phyloP scores from a whole-genome alignment of 441 rosid species.

The Pelargonium myrrhifolium region DNA sequence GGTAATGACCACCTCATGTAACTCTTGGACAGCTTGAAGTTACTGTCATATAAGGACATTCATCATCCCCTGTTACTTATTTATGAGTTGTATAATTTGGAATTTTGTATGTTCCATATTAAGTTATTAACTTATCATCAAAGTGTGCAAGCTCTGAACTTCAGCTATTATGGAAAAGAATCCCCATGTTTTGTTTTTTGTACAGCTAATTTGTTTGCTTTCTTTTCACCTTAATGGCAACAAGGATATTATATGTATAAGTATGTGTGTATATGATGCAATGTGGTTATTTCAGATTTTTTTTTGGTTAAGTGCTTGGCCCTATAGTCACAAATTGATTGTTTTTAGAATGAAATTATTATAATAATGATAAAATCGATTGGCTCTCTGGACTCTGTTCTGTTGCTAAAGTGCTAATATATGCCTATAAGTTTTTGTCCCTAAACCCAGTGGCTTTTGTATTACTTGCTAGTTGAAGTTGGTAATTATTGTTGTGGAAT shows the following conservation, averaged over 20 bases:
- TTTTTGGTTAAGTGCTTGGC: neutral
- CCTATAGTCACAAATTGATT: neutral
- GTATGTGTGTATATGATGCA: neutral
- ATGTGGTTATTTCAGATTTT: neutral
- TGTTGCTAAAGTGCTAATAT: neutral
- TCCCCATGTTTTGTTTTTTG: neutral
- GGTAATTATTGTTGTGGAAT: neutral
- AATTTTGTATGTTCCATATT: neutral
- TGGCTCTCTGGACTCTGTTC: neutral
- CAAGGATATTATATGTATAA: neutral
- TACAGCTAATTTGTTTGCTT: neutral
- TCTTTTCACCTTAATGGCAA: too few relatives aligned
- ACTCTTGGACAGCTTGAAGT: neutral
- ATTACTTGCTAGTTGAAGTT: neutral
- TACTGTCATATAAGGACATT: neutral
- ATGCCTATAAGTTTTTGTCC: neutral
- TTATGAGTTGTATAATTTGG: neutral
- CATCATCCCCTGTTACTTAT: neutral
- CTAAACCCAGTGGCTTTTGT: neutral
- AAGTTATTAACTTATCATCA: neutral
- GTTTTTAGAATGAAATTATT: neutral
- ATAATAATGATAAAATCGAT: neutral
- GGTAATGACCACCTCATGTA: neutral
- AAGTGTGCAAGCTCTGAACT: neutral
- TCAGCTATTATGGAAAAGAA: neutral